phyloP scores from a whole-genome alignment of 2,329 filamentous ascomycete species.

The Curvularia sp. region DNA sequence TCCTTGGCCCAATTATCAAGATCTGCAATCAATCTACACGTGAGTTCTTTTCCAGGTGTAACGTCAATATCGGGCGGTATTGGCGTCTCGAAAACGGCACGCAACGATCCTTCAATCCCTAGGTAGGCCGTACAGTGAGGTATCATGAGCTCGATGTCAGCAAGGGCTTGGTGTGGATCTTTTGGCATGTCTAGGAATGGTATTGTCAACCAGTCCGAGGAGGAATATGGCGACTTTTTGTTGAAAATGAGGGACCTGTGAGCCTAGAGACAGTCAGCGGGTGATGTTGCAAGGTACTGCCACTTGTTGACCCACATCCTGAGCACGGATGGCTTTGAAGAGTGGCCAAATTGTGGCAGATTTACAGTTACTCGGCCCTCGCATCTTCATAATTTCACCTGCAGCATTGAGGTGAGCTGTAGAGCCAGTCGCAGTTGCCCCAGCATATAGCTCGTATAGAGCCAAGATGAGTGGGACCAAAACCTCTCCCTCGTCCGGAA shows the following conservation, averaged over 20 bases:
- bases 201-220: conserved; percentile 39
- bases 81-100: conserved; percentile 26
- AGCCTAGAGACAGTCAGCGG: conserved; percentile 28
- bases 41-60: conserved; percentile 20
- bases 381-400: conserved; percentile 41
- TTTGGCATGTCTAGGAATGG: conserved; percentile 34
- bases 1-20: conserved; percentile 16
- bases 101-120: conserved; percentile 27
- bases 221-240: conserved; percentile 36
- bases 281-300: not conserved
- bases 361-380: conserved; percentile 38
- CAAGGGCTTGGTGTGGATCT: conserved; percentile 36
- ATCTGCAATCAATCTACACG: conserved; percentile 23
- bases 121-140: conserved; percentile 31
- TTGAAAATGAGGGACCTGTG: conserved; percentile 39
- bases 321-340: conserved; percentile 40
- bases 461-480: conserved; percentile 40
- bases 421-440: conserved; percentile 37
- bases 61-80: conserved; percentile 26
- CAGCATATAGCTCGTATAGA: conserved; percentile 42
- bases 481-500: conserved; percentile 41
- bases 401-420: conserved; percentile 41
- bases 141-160: conserved; percentile 39
- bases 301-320: conserved; percentile 32
- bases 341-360: conserved; percentile 32